phyloP scores from a whole-genome alignment of 202 grass and related monocot species.

The Zoysia matrella region DNA sequence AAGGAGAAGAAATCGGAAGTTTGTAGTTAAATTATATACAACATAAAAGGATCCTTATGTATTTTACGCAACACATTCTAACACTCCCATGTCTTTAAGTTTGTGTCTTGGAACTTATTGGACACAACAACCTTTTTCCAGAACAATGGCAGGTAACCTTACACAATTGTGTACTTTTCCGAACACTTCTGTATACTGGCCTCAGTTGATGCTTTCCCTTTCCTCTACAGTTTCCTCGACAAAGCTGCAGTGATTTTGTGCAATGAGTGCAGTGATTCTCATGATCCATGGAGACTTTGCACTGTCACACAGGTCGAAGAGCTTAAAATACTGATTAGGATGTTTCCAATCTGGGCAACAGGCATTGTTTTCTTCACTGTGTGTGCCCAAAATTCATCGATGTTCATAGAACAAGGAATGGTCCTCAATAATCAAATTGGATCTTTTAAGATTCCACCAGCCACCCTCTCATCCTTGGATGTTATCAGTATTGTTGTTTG shows the following conservation, averaged over 20 bases:
- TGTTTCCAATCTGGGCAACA: constrained; percentile 72
- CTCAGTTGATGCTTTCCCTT: constrained; percentile 29
- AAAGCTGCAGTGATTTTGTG: constrained; percentile 49
- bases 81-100: constrained; percentile 40
- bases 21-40: background rate
- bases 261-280: constrained; percentile 21
- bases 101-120: constrained; percentile 54
- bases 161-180: constrained; percentile 13
- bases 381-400: constrained; percentile 66
- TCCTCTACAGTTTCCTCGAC: constrained; percentile 56
- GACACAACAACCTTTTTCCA: constrained; percentile 34
- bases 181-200: constrained; percentile 2
- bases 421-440: constrained; percentile 46
- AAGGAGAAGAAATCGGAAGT: background rate
- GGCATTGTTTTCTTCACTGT: constrained; percentile 68
- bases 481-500: constrained; percentile 63
- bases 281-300: constrained; percentile 63
- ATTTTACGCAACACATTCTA: constrained; percentile 13
- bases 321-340: constrained; percentile 63
- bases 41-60: constrained; percentile 16
- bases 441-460: constrained; percentile 56
- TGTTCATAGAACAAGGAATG: constrained; percentile 76
- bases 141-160: constrained; percentile 37
- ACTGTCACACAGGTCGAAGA: constrained; percentile 68
- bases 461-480: constrained; percentile 67